Evolutionary conservation across 352 stramenopile species (phyloP).

Genomic region (Thraustochytrium sp.): DNA sequence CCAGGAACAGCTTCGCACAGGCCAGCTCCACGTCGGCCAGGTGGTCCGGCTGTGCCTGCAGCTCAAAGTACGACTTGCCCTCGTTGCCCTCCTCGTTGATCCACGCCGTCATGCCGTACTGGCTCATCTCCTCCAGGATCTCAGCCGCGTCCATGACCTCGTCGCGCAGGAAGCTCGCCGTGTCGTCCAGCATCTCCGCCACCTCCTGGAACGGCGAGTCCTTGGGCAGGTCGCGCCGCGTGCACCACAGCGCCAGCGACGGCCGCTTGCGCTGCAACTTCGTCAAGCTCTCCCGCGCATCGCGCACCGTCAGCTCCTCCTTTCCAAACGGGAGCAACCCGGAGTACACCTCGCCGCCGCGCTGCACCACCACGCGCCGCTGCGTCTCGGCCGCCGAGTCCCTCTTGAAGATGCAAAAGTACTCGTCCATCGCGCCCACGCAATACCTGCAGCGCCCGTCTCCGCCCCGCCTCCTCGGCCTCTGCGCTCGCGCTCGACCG

Average conservation of each 20-base stretch:
- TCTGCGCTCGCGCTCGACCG: too few species aligned
- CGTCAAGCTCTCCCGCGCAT: background rate
- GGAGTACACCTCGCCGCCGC: slow-evolving; percentile 12
- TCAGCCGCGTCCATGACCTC: slow-evolving; percentile 26
- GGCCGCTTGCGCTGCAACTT: slow-evolving; percentile 1
- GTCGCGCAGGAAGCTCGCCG: background rate
- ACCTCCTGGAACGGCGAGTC: slow-evolving; percentile 38
- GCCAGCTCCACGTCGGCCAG: slow-evolving; percentile 35
- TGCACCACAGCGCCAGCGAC: slow-evolving; percentile 36
- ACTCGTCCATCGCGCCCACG: slow-evolving; percentile 46
- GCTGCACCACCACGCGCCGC: slow-evolving; percentile 28
- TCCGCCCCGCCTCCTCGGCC: too few species aligned
- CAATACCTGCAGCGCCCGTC: too few species aligned
- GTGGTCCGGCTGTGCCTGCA: slow-evolving; percentile 14
- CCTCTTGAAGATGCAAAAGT: slow-evolving; percentile 44
- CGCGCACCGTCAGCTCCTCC: slow-evolving; percentile 16
- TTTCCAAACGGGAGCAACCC: slow-evolving; percentile 30
- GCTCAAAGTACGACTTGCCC: slow-evolving; percentile 43
- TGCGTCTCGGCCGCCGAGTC: background rate
- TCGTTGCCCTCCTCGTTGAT: slow-evolving; percentile 15
- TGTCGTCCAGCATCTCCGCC: slow-evolving; percentile 37
- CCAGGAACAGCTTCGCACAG: slow-evolving; percentile 37
- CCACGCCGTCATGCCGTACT: slow-evolving; percentile 44
- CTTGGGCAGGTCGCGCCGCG: slow-evolving; percentile 33
- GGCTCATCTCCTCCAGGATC: slow-evolving; percentile 40